A percentile compares a stretch with the other conserved stretches of the same genome.
phyloP scores from a whole-genome alignment of 2,329 filamentous ascomycete species.

The Canariomyces notabilis region DNA sequence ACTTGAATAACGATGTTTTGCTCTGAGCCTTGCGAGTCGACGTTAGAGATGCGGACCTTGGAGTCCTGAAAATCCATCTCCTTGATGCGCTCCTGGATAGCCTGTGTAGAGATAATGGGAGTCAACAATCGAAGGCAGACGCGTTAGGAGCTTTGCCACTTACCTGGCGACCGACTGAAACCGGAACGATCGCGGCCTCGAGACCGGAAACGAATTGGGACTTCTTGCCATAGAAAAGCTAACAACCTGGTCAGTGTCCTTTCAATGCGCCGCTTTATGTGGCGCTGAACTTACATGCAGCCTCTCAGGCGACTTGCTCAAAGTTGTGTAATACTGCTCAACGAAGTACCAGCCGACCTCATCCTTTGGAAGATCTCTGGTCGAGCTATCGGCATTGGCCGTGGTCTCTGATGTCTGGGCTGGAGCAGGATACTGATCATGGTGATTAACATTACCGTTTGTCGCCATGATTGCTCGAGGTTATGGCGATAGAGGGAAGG shows the following conservation, averaged over 20 bases:
- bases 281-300: constrained; percentile 59
- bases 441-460: constrained; percentile 49
- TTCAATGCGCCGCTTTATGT: neutral
- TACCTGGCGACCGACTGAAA: constrained; percentile 84
- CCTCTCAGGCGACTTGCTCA: constrained; percentile 91
- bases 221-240: constrained; percentile 93
- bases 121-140: neutral
- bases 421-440: constrained; percentile 37
- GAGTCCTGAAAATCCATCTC: constrained; percentile 90
- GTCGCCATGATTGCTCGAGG: constrained; percentile 45
- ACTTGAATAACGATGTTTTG: constrained; percentile 96
- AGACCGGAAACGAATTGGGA: constrained; percentile 92
- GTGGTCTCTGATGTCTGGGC: constrained; percentile 32
- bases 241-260: constrained; percentile 8
- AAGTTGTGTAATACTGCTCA: constrained; percentile 96
- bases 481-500: constrained; percentile 7
- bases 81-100: constrained; percentile 92
- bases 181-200: constrained; percentile 82
- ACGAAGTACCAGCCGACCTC: constrained; percentile 99
- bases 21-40: constrained; percentile 89
- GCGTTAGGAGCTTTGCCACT: constrained; percentile 29
- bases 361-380: constrained; percentile 65
- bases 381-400: constrained; percentile 29
- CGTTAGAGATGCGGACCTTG: constrained; percentile 97
- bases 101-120: constrained; percentile 44